These are phyloP conservation scores for Saccharum officinarum DNA, from an alignment of 176 grass and related monocot species.

Conservation along the genomic window DNA sequence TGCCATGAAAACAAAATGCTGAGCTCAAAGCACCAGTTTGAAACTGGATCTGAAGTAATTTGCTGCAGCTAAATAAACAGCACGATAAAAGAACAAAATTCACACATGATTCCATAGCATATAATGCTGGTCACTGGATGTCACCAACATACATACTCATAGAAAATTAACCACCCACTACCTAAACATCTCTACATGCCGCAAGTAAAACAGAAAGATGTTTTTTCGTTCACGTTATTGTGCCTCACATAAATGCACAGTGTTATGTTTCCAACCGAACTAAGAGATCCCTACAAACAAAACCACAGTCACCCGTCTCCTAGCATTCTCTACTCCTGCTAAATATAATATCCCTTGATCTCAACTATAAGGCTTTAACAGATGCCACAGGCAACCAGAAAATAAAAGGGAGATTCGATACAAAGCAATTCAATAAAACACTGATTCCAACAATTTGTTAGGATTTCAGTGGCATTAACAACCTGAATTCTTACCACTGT, in stretches of 20 bases:
- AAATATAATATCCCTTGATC: neutral
- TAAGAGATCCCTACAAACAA: neutral
- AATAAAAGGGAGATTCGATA: neutral
- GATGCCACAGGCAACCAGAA: neutral
- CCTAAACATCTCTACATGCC: neutral
- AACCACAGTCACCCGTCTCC: neutral
- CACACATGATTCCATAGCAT: neutral
- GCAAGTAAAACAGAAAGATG: neutral
- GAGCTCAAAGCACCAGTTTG: slow-evolving; percentile 17
- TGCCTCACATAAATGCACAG: neutral
- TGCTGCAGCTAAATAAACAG: slow-evolving; percentile 5
- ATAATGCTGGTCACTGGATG: neutral
- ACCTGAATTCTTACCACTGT: neutral
- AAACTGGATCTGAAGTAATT: neutral
- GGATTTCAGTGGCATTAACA: neutral
- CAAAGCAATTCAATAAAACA: neutral
- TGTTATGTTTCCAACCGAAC: neutral
- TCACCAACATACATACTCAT: neutral
- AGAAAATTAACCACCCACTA: neutral
- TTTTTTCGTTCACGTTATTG: neutral
- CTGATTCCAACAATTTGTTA: neutral
- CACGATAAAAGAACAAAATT: neutral
- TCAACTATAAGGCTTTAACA: neutral
- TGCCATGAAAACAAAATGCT: slow-evolving; percentile 7
- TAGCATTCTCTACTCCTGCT: neutral